Conservation (phyloP, 2,329 filamentous ascomycete genomes). For the Capronia americana region DNA sequence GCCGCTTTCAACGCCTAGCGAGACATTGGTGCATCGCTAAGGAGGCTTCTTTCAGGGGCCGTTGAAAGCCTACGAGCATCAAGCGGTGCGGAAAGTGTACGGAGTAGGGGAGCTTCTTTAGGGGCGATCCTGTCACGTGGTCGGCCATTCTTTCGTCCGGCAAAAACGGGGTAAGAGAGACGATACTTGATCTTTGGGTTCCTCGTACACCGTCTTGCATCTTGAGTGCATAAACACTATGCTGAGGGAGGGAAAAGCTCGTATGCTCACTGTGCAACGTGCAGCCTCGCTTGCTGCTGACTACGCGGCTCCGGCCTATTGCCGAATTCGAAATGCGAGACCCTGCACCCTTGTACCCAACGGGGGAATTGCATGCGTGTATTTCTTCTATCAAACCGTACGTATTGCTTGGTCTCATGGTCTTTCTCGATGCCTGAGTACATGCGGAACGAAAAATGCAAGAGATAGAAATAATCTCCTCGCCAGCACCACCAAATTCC, state of each 20-base stretch:
- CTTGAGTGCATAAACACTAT: slow-evolving; percentile 1
- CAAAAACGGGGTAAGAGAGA: neutral
- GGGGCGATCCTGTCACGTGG: neutral
- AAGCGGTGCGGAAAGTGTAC: no score
- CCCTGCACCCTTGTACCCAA: neutral
- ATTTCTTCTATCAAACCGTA: neutral
- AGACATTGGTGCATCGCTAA: neutral
- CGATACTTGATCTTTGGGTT: no score
- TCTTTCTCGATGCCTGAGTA: neutral
- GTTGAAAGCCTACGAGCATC: neutral
- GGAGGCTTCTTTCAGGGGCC: neutral
- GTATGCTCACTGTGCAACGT: slow-evolving; percentile 12
- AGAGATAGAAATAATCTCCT: slow-evolving; percentile 7
- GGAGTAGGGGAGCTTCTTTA: neutral
- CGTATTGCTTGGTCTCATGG: neutral
- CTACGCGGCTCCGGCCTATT: slow-evolving; percentile 3
- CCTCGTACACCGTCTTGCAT: no score
- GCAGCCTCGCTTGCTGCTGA: neutral
- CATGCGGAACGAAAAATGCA: neutral
- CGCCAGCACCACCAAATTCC: neutral
- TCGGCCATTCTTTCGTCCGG: neutral
- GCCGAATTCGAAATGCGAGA: slow-evolving; percentile 1
- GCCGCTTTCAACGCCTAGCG: neutral
- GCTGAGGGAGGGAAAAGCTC: slow-evolving; percentile 5
- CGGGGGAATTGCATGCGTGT: neutral